Base-by-base conservation (phyloP, 177 flowering plant genomes). In the Vitis hybrid region DNA sequence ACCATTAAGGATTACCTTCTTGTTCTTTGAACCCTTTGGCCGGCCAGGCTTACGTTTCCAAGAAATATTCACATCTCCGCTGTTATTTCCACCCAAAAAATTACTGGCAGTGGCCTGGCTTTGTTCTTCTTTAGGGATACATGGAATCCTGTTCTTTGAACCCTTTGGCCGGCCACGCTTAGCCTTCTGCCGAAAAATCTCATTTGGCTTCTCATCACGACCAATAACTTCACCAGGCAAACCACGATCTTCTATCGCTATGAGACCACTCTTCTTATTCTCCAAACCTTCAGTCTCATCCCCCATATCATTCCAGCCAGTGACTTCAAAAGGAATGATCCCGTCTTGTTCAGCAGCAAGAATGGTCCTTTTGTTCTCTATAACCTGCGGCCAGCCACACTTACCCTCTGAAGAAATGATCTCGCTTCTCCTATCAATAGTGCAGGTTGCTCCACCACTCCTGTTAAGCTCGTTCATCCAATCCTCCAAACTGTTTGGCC, bases 81-180 rank as follows among this genome's bases (percentile, higher is more conserved):
- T 18, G 18, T 58, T 3, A 57, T 38, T 38, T 38, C 68, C 63
- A 15, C 11, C 7, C 14, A 64, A 2, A 58, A 63, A 2, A 13
- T 47, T 38, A 2, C 62, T 33, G 3, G 56, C 18, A 3, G 15
- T 31, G 31, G 22, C 24, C 54, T 64, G 22, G 47, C 18, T 64
- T 44, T 57, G 28, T 68, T 57, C 56, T 17, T 55, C 64, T n/a
- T 15, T 59, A 70, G 47, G 47, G 28, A 17, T 50, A 8, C 47
- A 38, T 52, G 49, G 54, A 52, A 12, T 65, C 71, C 62, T 72
- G 47, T 69, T 64, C 55, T 70, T 75, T 50, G 67, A 73, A 59
- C 78, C 78, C 74, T 75, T 78, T 17, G 84, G 82, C 18, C 84
- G 71, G 17, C 84, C 80, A 20, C 20, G 66, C 68, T 56, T 65